A percentile compares a stretch with the other conserved stretches of the same genome.
Evolutionary conservation across 495 filamentous ascomycete genomes (phyloP).

Genomic region (Thozetella sp.): DNA sequence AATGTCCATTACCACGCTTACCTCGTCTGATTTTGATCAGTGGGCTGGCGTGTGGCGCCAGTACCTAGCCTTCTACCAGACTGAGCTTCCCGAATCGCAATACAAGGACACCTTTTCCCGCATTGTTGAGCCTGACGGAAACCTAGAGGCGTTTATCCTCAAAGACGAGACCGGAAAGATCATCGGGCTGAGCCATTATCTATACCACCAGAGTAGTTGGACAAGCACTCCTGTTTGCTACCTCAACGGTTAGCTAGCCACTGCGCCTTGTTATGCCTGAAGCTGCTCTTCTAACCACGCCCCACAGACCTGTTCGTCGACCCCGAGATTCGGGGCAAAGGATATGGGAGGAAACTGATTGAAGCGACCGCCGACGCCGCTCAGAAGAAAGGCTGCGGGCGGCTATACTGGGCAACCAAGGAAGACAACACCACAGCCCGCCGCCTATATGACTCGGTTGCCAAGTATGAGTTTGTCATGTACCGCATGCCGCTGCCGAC

Average conservation of each 20-base stretch:
- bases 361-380: neutral
- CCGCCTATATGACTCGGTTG: neutral
- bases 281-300: neutral
- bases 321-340: neutral
- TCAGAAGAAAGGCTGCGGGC: neutral
- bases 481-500: neutral
- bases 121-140: neutral
- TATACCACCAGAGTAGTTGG: neutral
- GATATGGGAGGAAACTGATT: slow-evolving; percentile 1
- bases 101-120: neutral
- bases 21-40: neutral
- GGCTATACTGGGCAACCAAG: slow-evolving; percentile 1
- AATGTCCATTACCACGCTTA: neutral
- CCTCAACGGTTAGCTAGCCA: neutral
- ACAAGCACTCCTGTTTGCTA: neutral
- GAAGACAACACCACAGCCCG: neutral
- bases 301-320: neutral
- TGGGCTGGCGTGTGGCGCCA: neutral
- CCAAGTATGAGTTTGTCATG: neutral
- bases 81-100: slow-evolving; percentile 1
- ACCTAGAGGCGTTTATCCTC: neutral
- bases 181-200: neutral
- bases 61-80: neutral
- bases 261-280: neutral
- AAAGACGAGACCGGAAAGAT: neutral